phyloP scores from a whole-genome alignment of 2,329 filamentous ascomycete genomes.

The Leptographium galeiforme region DNA sequence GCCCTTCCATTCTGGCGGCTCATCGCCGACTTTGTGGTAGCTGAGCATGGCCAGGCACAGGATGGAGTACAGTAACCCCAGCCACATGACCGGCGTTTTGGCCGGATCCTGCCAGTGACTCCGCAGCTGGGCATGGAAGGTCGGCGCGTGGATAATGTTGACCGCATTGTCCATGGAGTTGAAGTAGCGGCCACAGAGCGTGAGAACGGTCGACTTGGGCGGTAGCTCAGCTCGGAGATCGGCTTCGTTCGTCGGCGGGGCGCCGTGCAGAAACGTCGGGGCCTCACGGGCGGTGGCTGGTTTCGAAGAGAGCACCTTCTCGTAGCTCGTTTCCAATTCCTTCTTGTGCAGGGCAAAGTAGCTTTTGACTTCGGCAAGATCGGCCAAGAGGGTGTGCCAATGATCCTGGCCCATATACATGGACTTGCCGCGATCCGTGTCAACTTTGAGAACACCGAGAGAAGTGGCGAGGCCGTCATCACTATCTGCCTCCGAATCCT shows the following conservation, averaged over 20 bases:
- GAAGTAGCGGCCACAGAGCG: conserved; percentile 80
- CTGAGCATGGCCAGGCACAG: conserved; percentile 67
- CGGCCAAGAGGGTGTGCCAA: conserved; percentile 67
- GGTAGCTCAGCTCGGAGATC: conserved; percentile 75
- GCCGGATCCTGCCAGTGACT: conserved; percentile 58
- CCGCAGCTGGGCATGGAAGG: conserved; percentile 62
- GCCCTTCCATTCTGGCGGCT: conserved; percentile 66
- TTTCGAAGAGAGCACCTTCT: conserved; percentile 59
- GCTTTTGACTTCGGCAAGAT: conserved; percentile 86
- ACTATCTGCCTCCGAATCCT: conserved; percentile 46
- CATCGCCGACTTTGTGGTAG: conserved; percentile 66
- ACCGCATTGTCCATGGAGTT: conserved; percentile 63
- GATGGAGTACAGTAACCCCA: conserved; percentile 64
- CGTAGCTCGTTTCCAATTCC: conserved; percentile 70
- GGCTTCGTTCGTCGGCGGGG: conserved; percentile 53
- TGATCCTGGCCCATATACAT: conserved; percentile 74
- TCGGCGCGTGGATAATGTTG: conserved; percentile 68
- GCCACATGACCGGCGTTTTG: conserved; percentile 63
- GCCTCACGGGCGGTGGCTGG: conserved; percentile 46
- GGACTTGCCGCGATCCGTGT: conserved; percentile 61
- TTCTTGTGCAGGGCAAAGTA: conserved; percentile 81
- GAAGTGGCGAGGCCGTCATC: conserved; percentile 58
- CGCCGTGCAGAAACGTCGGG: conserved; percentile 67
- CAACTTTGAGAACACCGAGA: conserved; percentile 71
- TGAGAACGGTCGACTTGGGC: conserved; percentile 67